Base-by-base conservation (phyloP, 1,284 basidiomycete genomes). In the Phaffia rhodozyma region DNA sequence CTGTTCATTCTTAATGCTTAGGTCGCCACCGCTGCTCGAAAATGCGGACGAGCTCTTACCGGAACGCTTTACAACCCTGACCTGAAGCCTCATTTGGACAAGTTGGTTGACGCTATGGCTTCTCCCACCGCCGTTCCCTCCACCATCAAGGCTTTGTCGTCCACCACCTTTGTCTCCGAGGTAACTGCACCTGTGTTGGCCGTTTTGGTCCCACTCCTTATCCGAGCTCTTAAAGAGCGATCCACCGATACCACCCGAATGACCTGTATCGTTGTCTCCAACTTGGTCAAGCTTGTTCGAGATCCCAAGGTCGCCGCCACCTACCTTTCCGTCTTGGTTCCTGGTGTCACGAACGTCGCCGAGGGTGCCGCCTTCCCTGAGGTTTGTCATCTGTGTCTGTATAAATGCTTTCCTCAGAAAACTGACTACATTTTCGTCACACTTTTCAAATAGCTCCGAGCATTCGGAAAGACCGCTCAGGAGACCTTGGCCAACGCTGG, bases 201-300 rank as follows among this genome's bases (percentile, higher is more conserved):
- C 29, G 91, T 98, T 70, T 85, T 98, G 69, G 92, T 96, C 1
- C 94, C 94, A 5, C 83, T 98, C 51, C 81, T 98, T 62, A 81
- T 85, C 61, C 91, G 96, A 72, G 94, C 91, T 7, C 80, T 98
- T 69, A 94, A 94, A 73, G 94, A 97, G 76, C 84, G 94, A 69
- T 93, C 90, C 68, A 96, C 93, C 84, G 92, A 97, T 73, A 89
- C 90, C 27, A 89, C 91, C 73, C 85, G 90, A 66, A 76, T 77
- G 76, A 77, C 76, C 61, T 91, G 94, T 66, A 87, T 98, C 62
- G 89, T 98, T 71, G 85, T 94, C 67, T 92, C 94, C 74, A 98
- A 98, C 78, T 82, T 98, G 63, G 94, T 97, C 77, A 98, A 97
- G 78, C 86, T 98, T 63, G 96, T 98, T 55, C 86, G 94, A 66